Base-by-base conservation (phyloP, 2,329 filamentous ascomycete genomes). In the Sclerotinia trifoliorum region DNA sequence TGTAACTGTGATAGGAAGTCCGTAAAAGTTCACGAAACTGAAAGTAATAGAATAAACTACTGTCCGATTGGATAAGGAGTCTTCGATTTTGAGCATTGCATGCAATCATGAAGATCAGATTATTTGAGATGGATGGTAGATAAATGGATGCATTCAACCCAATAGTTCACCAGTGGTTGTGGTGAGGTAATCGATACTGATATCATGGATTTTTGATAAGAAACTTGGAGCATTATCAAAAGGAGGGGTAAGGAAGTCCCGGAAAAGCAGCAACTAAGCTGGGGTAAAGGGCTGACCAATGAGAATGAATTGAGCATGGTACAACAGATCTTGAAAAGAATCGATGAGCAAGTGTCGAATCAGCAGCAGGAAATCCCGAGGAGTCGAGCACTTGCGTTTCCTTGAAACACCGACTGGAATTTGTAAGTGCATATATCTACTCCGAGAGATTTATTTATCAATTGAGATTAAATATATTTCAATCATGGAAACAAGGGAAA, bases 101-200 rank as follows among this genome's bases (percentile, higher is more conserved):
- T 32, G 32, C 15, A 61, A 61, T 61, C 42, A 46, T 61, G 42
- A 61, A 26, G 42, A 61, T 61, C 58, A 17, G 15, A 58, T 44
- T 35, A n/a, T 58, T 52, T 26, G 2, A n/a, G 15, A 7, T 49
- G 42, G 8, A 57, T 17, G 19, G 13, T 49, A 24, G 6, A 49
- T 35, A 24, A 35, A 24, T 10, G 15, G n/a, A 46, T 49, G 26
- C 46, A 46, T 61, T 19, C 46, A 35, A 44, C 35, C 26, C 15
- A 21, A 29, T 51, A 42, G 29, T 32, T 32, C 35, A 35, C 32
- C 32, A 32, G 32, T 32, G 32, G 32, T 35, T 35, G n/a, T 35
- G 32, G 52, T 65, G 58, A 68, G 60, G 66, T 65, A 68, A 68
- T 68, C 35, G 66, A 68, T 65, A 68, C 35, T 39, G 49, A 65